Evolutionary conservation across 805 yeast species (phyloP), one percentile per base, ranked within the genome.

Genomic region (Kuraishia piskuri): DNA sequence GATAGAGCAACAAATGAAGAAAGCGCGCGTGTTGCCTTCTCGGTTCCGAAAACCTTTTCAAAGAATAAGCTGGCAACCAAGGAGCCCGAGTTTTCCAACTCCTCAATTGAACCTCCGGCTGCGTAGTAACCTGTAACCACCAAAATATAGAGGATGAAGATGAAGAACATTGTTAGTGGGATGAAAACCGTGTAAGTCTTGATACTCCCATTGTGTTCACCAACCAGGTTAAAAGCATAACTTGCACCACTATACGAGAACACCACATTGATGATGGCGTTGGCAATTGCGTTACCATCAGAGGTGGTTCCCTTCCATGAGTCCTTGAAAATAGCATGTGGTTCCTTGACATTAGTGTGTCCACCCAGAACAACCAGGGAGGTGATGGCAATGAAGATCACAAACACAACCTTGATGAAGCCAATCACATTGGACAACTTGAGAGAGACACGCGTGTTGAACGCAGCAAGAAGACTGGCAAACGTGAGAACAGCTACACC

Each of bases 341-440:
- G 24, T 12, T 50, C 23, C 4, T 31, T 14, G 31, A 24, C 71
- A 50, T 72, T 74, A 52, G 83, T 75, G 52, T 88, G 83, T 23
- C 91, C 92, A 52, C 84, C 89, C 45, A 88, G 74, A 1, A 90
- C 90, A 17, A 86, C 91, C 88, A 90, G 86, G 17, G 96, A 96
- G 47, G 90, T 83, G 46, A 88, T 74, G 9, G 86, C 74, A 55
- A 88, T 86, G 64, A 88, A 79, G 8, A 83, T 57, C 47, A 88
- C 80, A 63, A 88, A 82, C n/a, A 76, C 82, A 45, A 88, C 71
- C 69, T 88, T 88, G 76, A 87, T 83, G 20, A 83, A 59, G 54
- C 96, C 96, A 53, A 88, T 69, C 14, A 79, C 50, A 61, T 79
- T 82, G 62, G 86, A 90, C 48, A 88, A 66, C 56, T 77, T 76